phyloP scores from a whole-genome alignment of 2,329 filamentous ascomycete genomes.

The Paraphaeosphaeria sporulosa region DNA sequence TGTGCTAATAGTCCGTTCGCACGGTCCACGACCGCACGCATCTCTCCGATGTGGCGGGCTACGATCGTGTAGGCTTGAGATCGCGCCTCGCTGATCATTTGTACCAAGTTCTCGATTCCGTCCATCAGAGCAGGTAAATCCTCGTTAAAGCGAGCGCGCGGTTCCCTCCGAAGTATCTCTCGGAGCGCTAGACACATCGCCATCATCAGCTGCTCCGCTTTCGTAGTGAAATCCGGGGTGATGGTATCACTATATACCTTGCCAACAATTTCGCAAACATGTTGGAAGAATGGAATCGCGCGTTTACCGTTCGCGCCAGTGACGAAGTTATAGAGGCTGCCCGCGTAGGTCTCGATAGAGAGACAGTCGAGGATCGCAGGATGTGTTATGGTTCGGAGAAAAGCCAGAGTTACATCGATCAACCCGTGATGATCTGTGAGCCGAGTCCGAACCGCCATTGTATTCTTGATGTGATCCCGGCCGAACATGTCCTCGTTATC shows the following conservation, averaged over 20 bases:
- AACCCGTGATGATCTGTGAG: conserved; percentile 11
- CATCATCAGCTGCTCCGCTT: conserved; percentile 16
- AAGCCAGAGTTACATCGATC: conserved; percentile 18
- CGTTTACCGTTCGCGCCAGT: conserved; percentile 39
- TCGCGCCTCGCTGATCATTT: conserved; percentile 7
- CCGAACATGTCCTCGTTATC: conserved; percentile 36
- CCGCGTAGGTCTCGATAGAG: conserved; percentile 45
- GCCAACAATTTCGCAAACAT: conserved; percentile 26
- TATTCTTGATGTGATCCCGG: conserved; percentile 34
- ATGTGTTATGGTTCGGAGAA: conserved; percentile 45
- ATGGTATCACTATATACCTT: background rate
- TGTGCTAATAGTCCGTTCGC: conserved; percentile 25
- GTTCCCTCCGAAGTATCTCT: background rate
- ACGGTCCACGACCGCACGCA: conserved; percentile 27
- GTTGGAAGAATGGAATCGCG: conserved; percentile 42
- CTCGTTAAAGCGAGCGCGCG: conserved; percentile 28
- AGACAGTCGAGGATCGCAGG: conserved; percentile 43
- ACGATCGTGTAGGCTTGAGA: conserved; percentile 10
- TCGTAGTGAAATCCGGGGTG: background rate
- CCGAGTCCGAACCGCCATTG: conserved; percentile 26
- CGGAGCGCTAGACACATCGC: conserved; percentile 18
- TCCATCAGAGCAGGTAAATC: conserved; percentile 12
- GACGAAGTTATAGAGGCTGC: conserved; percentile 46
- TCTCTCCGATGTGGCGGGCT: conserved; percentile 11
- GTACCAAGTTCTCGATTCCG: conserved; percentile 15